Evolutionary conservation across 2,329 filamentous ascomycete species (phyloP), one percentile per base, ranked within the genome.

Genomic region (Fusarium euwallaceae): DNA sequence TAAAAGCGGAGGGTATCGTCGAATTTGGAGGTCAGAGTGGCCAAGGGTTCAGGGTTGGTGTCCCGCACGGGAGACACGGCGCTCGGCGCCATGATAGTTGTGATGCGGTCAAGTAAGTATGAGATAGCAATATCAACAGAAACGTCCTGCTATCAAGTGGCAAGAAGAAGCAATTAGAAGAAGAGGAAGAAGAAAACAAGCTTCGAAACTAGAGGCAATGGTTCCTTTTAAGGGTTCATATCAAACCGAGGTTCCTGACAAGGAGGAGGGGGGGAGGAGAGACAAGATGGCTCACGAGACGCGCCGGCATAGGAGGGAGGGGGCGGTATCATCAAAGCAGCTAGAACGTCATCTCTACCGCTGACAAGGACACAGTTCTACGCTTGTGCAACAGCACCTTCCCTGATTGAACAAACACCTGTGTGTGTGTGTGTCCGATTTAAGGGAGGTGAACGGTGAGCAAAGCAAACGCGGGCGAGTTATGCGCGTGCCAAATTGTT

Each of bases 1-100:
- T 95, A 98, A 87, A 98, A 98, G 20, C 93, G 90, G 69, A 98
- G 87, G 2, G 94, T 96, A 82, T 98, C 95, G 79, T 98, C 93
- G 83, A 94, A 98, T 56, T 88, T 84, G 63, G 92, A 91, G 2
- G 94, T 97, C 61, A 98, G 84, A 51, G 79, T 74, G 16, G 81
- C 81, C 66, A 84, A 70, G 11, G 81, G 78, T 55, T 82, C 81
- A 41, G 80, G 76, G 56, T 79, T 79, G 39, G 74, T 64, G 20
- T 85, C 83, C 70, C 82, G 82, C 72, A 87, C 84, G 27, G 88
- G 86, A 27, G 88, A 87, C 73, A 90, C 79, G 74, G 88, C 88
- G 71, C 82, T 87, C 12, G 90, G 89, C 53, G 90, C 87, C 90
- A 92, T 92, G 68, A 48, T 55, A 59, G 55, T 53, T 48, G 48